Evolutionary conservation across 176 grass and related monocot species (phyloP).

Genomic region (Poa pratensis): DNA sequence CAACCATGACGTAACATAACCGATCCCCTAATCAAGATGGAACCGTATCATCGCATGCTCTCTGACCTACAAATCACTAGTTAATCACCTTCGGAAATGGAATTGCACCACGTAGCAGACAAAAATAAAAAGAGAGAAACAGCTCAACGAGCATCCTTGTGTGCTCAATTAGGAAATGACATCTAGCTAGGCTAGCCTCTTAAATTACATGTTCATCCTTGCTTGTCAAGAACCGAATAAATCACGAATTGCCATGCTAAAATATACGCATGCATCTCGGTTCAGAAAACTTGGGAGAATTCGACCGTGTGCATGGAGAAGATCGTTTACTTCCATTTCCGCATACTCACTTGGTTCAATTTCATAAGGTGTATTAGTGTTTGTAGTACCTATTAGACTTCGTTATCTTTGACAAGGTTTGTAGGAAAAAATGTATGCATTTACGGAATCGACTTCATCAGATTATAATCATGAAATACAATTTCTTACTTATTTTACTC

Average conservation of each 20-base stretch:
- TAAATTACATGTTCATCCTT: too few relatives aligned
- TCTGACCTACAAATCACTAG: background rate
- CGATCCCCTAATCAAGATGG: background rate
- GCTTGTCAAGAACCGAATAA: constrained; percentile 21
- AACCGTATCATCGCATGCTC: background rate
- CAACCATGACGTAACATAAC: background rate
- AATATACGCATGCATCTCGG: too few relatives aligned
- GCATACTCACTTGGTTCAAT: too few relatives aligned
- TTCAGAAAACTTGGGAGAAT: background rate
- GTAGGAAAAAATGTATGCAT: too few relatives aligned
- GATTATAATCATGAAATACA: too few relatives aligned
- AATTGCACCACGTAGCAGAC: constrained; percentile 24
- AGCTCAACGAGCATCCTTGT: background rate
- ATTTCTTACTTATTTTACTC: too few relatives aligned
- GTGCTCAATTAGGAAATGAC: background rate
- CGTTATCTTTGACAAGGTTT: too few relatives aligned
- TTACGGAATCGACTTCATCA: too few relatives aligned
- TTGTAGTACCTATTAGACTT: too few relatives aligned
- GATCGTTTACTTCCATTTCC: too few relatives aligned
- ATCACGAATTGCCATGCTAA: too few relatives aligned
- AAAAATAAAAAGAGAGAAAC: background rate
- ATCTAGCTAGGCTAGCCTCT: background rate
- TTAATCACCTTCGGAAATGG: background rate
- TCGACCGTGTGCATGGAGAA: background rate
- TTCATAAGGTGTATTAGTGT: too few relatives aligned